Percentiles rank a stretch among this genome's conserved stretches.
Conservation (phyloP, 1,284 basidiomycete genomes). For the Austropuccinia psidii region DNA sequence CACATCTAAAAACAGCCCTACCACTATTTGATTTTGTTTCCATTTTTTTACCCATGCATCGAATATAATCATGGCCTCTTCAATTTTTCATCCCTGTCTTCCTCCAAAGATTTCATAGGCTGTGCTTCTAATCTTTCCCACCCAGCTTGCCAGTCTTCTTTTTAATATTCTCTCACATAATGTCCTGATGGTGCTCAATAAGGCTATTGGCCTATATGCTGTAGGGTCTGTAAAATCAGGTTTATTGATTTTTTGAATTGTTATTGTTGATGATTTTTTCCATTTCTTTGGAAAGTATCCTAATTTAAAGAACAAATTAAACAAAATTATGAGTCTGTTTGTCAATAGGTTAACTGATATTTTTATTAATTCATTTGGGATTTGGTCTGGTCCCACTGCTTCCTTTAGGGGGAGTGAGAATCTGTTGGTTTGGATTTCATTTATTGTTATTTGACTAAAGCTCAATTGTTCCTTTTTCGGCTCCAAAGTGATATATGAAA, state of each 20-base stretch:
- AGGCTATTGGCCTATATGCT: conserved; percentile 1
- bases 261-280: background rate
- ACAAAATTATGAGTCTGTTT: background rate
- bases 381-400: background rate
- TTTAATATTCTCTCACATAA: conserved; percentile 9
- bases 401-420: background rate
- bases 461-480: too few relatives aligned
- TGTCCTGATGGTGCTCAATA: background rate
- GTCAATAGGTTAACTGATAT: background rate
- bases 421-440: too few relatives aligned
- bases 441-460: background rate
- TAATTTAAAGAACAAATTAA: background rate
- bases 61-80: background rate
- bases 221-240: background rate
- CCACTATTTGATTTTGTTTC: background rate
- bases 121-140: background rate
- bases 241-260: background rate
- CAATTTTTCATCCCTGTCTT: background rate
- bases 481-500: too few relatives aligned
- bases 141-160: background rate
- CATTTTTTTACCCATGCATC: conserved; percentile 1
- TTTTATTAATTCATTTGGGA: background rate
- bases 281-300: background rate
- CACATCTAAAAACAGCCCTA: background rate
- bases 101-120: background rate